Evolutionary conservation across 148 eudicot species (phyloP), one percentile per base, ranked within the genome.

Genomic region (Vaccinium vitisidaea): DNA sequence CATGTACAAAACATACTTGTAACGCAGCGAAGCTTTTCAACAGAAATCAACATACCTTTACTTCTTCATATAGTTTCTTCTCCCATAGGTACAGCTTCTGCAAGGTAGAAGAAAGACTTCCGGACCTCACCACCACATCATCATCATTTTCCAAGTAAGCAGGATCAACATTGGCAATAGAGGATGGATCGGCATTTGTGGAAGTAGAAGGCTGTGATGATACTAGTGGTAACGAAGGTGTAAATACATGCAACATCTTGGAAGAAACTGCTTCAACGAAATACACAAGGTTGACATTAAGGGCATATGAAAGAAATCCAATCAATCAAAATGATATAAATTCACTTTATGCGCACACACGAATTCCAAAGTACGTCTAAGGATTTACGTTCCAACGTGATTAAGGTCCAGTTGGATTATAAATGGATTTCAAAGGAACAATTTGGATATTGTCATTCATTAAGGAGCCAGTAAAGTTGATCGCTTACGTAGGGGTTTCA

Each of bases 11-110:
- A 1, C 27, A 65, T 65, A 43, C 46, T 43, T 43, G 46, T 43
- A 43, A 43, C 6, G 46, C 46, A 43, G 2, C 46, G 75, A 87
- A 82, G 81, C 83, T 75, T 65, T 65, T 65, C 71, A 21, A 76
- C 75, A 55, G 48, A 80, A 81, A 70, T 69, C 53, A 75, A 65
- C 67, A 80, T 89, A 97, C 99, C 98, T 95, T 97, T 58, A 97
- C 99, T 91, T 97, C 99, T 80, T 97, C 96, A 74, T 87, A 92
- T 77, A 97, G 90, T 88, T 97, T 97, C 92, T 95, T 97, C 88
- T 97, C 99, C 99, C 99, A 97, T 50, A 97, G 92, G 86, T 88
- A 92, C 32, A 97, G 92, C 88, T 97, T 94, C 55, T 95, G 98
- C 83, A 97, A 88, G 53, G 98, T 94, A 75, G 98, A 94, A 79